Conservation (phyloP, 2,329 filamentous ascomycete genomes). For the Orbilia javanica region DNA sequence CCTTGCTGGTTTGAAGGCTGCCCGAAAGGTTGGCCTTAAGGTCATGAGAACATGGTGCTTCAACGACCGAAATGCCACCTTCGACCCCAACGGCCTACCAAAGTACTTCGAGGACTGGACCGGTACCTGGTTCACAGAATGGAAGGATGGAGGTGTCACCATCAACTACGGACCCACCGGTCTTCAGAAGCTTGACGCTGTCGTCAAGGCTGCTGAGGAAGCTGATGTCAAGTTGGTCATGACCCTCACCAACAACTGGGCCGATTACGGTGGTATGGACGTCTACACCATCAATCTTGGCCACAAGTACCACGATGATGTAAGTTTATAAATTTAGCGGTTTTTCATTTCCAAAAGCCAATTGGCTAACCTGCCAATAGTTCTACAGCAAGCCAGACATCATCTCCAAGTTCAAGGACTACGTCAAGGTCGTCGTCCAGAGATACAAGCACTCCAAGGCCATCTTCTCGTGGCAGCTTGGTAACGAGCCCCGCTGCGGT, state of each 20-base stretch:
- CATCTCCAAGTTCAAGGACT: slow-evolving; percentile 69
- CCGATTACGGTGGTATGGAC: slow-evolving; percentile 73
- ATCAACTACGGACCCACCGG: slow-evolving; percentile 65
- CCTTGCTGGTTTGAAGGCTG: slow-evolving; percentile 67
- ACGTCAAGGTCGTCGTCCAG: slow-evolving; percentile 69
- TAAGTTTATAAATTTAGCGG: slow-evolving; percentile 61
- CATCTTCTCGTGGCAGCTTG: slow-evolving; percentile 71
- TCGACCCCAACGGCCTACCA: slow-evolving; percentile 67
- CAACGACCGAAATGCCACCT: slow-evolving; percentile 71
- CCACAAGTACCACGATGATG: slow-evolving; percentile 69
- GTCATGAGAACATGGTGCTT: slow-evolving; percentile 73
- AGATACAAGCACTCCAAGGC: slow-evolving; percentile 68
- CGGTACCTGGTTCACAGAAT: slow-evolving; percentile 68
- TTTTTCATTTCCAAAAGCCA: not conserved
- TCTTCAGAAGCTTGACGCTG: slow-evolving; percentile 68
- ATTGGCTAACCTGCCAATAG: slow-evolving; percentile 60
- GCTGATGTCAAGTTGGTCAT: slow-evolving; percentile 70
- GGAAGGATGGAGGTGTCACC: slow-evolving; percentile 67
- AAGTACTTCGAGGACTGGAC: slow-evolving; percentile 70
- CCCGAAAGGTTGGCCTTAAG: slow-evolving; percentile 68
- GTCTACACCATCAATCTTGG: slow-evolving; percentile 72
- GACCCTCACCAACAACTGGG: slow-evolving; percentile 71
- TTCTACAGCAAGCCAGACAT: slow-evolving; percentile 70
- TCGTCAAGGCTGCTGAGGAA: slow-evolving; percentile 69
- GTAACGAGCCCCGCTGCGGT: slow-evolving; percentile 70